Evolutionary conservation across 2,329 filamentous ascomycete genomes (phyloP).

Genomic region (Colletotrichum theobromicola): DNA sequence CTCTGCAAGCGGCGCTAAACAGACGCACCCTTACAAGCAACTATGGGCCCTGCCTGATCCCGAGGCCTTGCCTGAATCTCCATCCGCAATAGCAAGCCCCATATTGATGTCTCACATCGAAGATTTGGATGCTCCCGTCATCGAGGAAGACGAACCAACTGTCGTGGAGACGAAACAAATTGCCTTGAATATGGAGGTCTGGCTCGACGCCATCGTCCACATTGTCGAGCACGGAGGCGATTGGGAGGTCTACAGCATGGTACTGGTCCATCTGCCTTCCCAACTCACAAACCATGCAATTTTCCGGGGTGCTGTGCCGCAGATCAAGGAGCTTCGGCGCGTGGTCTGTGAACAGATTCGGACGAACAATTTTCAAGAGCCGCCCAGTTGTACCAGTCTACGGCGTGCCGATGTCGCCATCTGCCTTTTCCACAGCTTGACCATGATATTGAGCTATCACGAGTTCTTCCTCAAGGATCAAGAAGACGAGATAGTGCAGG

Average conservation of each 20-base stretch:
- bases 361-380: constrained; percentile 78
- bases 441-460: constrained; percentile 90
- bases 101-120: constrained; percentile 51
- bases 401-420: constrained; percentile 89
- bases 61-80: constrained; percentile 57
- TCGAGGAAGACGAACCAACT: not conserved
- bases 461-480: constrained; percentile 82
- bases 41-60: constrained; percentile 65
- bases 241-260: constrained; percentile 93
- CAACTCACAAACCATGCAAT: constrained; percentile 91
- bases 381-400: constrained; percentile 77
- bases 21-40: constrained; percentile 47
- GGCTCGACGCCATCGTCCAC: constrained; percentile 79
- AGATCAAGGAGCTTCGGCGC: constrained; percentile 77
- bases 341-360: constrained; percentile 85
- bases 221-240: constrained; percentile 74
- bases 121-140: constrained; percentile 20
- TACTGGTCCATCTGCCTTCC: constrained; percentile 83
- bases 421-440: constrained; percentile 85
- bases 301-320: constrained; percentile 74
- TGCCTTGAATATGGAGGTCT: constrained; percentile 65
- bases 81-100: constrained; percentile 52
- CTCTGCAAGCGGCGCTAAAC: constrained; percentile 45
- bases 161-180: constrained; percentile 35
- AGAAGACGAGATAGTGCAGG: constrained; percentile 86